Percentiles rank a stretch among this genome's conserved stretches.
Evolutionary conservation across 441 rosid genomes (phyloP).

Genomic region (Populus hybrid): DNA sequence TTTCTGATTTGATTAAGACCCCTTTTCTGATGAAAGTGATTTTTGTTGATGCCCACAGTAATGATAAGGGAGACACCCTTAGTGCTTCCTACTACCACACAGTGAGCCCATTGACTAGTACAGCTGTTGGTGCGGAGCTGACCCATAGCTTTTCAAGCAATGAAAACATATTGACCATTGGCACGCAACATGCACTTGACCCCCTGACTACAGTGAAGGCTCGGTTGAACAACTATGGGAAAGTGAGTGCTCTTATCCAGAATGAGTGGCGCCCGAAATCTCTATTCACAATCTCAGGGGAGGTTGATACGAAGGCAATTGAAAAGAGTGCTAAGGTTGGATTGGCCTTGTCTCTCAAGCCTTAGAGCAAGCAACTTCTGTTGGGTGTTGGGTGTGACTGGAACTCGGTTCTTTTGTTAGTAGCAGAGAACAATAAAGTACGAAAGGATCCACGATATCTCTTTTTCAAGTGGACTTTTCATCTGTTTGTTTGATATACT

Average conservation of each 20-base stretch:
- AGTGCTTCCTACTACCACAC: slow-evolving; percentile 85
- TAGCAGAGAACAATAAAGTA: slow-evolving; percentile 33
- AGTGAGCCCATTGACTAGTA: slow-evolving; percentile 75
- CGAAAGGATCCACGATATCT: slow-evolving; percentile 9
- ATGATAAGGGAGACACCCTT: slow-evolving; percentile 72
- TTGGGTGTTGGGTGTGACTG: slow-evolving; percentile 10
- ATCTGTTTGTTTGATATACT: slow-evolving; percentile 7
- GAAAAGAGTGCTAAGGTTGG: slow-evolving; percentile 96
- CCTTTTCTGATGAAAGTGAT: not conserved
- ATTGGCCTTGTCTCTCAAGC: slow-evolving; percentile 81
- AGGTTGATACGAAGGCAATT: slow-evolving; percentile 87
- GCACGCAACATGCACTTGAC: slow-evolving; percentile 83
- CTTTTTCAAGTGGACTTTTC: slow-evolving; percentile 11
- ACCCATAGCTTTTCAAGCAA: slow-evolving; percentile 76
- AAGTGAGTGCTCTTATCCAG: slow-evolving; percentile 84
- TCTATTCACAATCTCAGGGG: slow-evolving; percentile 78
- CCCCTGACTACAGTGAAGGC: slow-evolving; percentile 88
- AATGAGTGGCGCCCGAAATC: slow-evolving; percentile 94
- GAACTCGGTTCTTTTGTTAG: slow-evolving; percentile 6
- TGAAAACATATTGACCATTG: slow-evolving; percentile 73
- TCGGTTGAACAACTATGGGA: slow-evolving; percentile 80
- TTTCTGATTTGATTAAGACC: not conserved
- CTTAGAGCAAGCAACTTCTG: slow-evolving; percentile 27
- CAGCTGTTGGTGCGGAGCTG: slow-evolving; percentile 96
- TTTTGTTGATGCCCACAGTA: slow-evolving; percentile 43